A percentile compares a stretch with the other conserved stretches of the same genome.
These are phyloP conservation scores for Scheffersomyces illinoinensis DNA, from an alignment of 1,139 yeast genomes.

Conservation along the genomic window DNA sequence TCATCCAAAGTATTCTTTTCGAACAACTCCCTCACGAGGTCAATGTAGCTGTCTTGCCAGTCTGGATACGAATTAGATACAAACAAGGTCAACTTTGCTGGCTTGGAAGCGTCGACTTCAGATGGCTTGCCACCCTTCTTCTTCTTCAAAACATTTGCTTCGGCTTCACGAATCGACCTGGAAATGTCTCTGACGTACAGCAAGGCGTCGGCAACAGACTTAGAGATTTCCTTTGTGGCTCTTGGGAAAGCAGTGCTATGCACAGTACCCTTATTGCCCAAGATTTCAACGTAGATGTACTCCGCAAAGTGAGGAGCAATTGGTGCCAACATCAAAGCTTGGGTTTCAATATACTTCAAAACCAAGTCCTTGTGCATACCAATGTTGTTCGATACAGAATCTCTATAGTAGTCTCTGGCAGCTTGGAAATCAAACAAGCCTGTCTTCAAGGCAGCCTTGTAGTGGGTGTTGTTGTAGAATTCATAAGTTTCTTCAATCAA, in stretches of 20 bases:
- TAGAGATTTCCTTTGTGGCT: constrained; percentile 64
- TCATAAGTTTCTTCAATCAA: constrained; percentile 72
- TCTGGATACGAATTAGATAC: constrained; percentile 87
- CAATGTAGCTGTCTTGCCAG: constrained; percentile 92
- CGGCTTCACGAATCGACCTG: constrained; percentile 89
- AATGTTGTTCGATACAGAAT: constrained; percentile 55
- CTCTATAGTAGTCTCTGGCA: constrained; percentile 95
- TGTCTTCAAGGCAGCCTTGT: constrained; percentile 83
- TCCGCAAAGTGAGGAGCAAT: constrained; percentile 97
- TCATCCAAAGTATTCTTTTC: constrained; percentile 63
- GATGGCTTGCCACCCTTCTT: constrained; percentile 83
- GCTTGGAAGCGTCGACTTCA: constrained; percentile 69
- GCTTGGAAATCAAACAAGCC: constrained; percentile 95
- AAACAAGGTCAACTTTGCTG: constrained; percentile 70
- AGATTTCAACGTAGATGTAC: constrained; percentile 79
- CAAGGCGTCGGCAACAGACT: constrained; percentile 63
- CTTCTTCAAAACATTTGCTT: constrained; percentile 83
- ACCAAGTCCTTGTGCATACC: constrained; percentile 87
- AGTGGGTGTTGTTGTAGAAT: constrained; percentile 71
- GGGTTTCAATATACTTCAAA: constrained; percentile 78
- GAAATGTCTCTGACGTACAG: constrained; percentile 75
- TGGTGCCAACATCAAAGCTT: constrained; percentile 83
- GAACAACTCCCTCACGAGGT: constrained; percentile 76
- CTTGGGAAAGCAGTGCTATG: constrained; percentile 82
- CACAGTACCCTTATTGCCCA: constrained; percentile 59